These are phyloP conservation scores for Wickerhamiella infanticola DNA, from an alignment of 1,139 yeast species.

Conservation along the genomic window DNA sequence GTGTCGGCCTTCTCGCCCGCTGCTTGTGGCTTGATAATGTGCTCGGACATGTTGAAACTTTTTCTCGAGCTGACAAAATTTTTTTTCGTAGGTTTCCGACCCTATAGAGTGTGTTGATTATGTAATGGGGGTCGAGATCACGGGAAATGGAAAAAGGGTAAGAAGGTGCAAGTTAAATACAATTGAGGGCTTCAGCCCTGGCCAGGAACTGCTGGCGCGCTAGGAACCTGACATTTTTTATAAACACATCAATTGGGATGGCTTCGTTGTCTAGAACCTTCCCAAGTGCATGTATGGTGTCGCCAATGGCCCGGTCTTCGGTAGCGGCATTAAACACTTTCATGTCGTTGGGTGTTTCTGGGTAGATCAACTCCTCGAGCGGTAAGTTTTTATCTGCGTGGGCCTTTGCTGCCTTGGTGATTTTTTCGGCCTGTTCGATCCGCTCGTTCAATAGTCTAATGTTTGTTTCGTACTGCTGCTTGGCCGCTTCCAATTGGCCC, in stretches of 20 bases:
- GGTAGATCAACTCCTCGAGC: constrained; percentile 30
- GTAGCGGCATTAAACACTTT: constrained; percentile 54
- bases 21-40: constrained; percentile 77
- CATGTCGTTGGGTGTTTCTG: constrained; percentile 33
- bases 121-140: background rate
- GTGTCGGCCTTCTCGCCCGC: constrained; percentile 65
- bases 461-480: constrained; percentile 21
- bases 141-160: background rate
- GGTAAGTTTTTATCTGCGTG: constrained; percentile 16
- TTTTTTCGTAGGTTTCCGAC: background rate
- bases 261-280: constrained; percentile 38
- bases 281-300: constrained; percentile 44
- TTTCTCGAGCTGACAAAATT: background rate
- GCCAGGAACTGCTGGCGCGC: constrained; percentile 56
- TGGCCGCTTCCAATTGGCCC: constrained; percentile 18
- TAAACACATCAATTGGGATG: constrained; percentile 36
- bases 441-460: constrained; percentile 20
- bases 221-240: constrained; percentile 41
- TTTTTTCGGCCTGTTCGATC: constrained; percentile 19
- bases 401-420: constrained; percentile 21
- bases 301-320: constrained; percentile 54
- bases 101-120: background rate
- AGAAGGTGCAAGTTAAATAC: background rate
- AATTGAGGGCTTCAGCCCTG: background rate
- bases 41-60: constrained; percentile 19